phyloP scores from a whole-genome alignment of 768 basidiomycete species.

The Coprinopsis cinerea region DNA sequence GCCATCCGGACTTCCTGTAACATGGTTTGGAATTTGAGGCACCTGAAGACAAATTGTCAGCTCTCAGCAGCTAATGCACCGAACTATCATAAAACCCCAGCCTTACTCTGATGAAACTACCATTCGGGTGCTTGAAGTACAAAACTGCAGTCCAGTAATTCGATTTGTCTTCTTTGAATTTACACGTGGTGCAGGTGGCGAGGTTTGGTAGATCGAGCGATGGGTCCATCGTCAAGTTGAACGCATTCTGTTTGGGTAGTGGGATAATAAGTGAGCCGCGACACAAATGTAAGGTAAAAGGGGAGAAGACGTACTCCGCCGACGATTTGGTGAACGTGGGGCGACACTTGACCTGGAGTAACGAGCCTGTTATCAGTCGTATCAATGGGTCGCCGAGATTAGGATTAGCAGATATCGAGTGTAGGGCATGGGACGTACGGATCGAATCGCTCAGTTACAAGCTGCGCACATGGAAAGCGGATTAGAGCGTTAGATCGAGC shows the following conservation, averaged over 20 bases:
- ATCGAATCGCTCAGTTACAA: conserved; percentile 2
- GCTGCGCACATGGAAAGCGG: conserved; percentile 1
- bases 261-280: not conserved
- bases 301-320: not conserved
- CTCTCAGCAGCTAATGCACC: not conserved
- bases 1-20: conserved; percentile 1
- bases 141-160: conserved; percentile 6
- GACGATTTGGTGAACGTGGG: conserved; percentile 3
- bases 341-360: not conserved
- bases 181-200: conserved; percentile 6
- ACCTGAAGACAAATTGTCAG: not conserved
- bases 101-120: not conserved
- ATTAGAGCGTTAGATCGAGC: not conserved
- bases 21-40: conserved; percentile 5
- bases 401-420: not conserved
- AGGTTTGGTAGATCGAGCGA: not conserved
- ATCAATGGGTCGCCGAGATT: not conserved
- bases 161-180: conserved; percentile 5
- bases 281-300: not conserved
- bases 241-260: conserved; percentile 2
- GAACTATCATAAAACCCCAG: not conserved
- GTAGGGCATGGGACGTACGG: not conserved
- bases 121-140: conserved; percentile 6
- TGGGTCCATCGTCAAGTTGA: conserved; percentile 1
- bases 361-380: not conserved